Evolutionary conservation across 23 red algal species (phyloP), one percentile per base, ranked within the genome.

Genomic region (Porphyridium purpureum): DNA sequence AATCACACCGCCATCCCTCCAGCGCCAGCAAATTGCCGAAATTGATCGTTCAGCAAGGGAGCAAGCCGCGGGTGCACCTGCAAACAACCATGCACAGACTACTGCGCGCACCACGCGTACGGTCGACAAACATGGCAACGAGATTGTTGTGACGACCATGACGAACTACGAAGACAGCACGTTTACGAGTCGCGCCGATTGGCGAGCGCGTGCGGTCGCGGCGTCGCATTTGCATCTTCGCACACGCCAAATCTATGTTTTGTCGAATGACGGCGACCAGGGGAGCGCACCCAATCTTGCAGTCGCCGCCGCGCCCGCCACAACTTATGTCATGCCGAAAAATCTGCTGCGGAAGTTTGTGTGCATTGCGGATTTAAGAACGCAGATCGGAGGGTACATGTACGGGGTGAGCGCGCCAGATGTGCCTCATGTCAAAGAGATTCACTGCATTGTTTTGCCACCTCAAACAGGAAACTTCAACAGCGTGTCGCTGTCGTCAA

Each of bases 21-120:
- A 93, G 29, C 35, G 84, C 24, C 84, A 93, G 19, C 74, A 93
- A 48, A 93, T 93, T 67, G 84, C 84, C 25, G 84, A 80, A 54
- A 80, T 93, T 50, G 67, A 93, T 59, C 80, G 81, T 33, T 64
- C 75, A 7, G 84, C 84, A 2, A 57, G 67, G 50, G 84, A 93
- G 44, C 84, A 93, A 80, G 66, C 63, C 34, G 44, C 44, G 9
- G n/a, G n/a, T n/a, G n/a, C n/a, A n/a, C n/a, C n/a, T n/a, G n/a
- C n/a, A n/a, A n/a, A n/a, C n/a, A 48, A 15, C 17, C 44, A 48
- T 15, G 44, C 44, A 1, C 84, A 93, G 29, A 93, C 81, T 64
- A 80, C 84, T 17, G 84, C 84, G 1, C 56, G 57, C 8, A 80
- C 73, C 15, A 93, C 74, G 3, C 70, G 70, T 31, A 66, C 84